Conservation (phyloP, 140 eudicot genomes). For the Ambrosia hybrid region DNA sequence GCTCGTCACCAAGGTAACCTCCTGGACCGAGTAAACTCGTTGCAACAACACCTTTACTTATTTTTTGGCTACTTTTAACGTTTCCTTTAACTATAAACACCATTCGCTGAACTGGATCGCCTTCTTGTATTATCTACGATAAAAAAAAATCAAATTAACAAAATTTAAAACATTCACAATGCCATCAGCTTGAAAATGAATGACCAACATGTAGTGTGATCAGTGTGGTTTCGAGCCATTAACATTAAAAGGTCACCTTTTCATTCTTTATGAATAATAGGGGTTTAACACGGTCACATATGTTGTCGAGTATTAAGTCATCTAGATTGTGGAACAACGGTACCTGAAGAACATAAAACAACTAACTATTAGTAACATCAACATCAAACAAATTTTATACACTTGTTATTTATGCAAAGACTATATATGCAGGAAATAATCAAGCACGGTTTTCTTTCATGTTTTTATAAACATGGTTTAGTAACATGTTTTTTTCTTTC, state of each 20-base stretch:
- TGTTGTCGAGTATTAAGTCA: constrained; percentile 83
- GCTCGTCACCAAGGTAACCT: constrained; percentile 84
- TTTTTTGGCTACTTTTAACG: constrained; percentile 71
- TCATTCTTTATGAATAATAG: constrained; percentile 71
- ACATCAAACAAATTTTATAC: background rate
- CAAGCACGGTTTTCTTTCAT: no score
- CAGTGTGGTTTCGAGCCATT: background rate
- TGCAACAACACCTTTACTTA: constrained; percentile 70
- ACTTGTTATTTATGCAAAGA: no score
- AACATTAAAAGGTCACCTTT: constrained; percentile 43
- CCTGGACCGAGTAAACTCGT: constrained; percentile 76
- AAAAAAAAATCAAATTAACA: background rate
- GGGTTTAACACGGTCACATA: constrained; percentile 85
- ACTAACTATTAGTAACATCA: background rate
- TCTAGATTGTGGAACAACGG: constrained; percentile 81
- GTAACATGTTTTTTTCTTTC: background rate
- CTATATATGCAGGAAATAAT: no score
- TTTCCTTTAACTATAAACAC: constrained; percentile 78
- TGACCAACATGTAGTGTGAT: background rate
- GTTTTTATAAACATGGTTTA: no score
- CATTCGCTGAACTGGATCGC: constrained; percentile 76
- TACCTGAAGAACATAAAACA: constrained; percentile 38
- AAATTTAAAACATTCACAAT: no score
- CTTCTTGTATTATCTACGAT: constrained; percentile 76
- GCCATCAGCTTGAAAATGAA: background rate